Percentiles rank a stretch among this genome's conserved stretches.
Conservation (phyloP, 2,329 filamentous ascomycete genomes). For the Cordyceps cateniannulata region DNA sequence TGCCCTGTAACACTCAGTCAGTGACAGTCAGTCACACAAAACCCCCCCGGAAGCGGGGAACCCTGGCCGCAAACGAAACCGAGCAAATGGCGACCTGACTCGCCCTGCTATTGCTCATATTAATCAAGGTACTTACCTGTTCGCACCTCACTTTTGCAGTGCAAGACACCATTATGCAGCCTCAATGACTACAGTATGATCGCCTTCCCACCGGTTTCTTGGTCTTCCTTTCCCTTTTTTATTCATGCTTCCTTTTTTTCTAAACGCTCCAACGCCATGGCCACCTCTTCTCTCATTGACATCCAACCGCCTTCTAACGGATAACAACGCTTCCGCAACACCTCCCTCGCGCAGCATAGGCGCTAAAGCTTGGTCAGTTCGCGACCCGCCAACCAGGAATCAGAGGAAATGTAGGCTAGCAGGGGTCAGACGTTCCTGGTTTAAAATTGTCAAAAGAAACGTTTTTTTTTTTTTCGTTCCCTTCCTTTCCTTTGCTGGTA, state of each 20-base stretch:
- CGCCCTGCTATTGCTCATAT: neutral
- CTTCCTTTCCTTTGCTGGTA: neutral
- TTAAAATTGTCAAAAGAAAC: neutral
- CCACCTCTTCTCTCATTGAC: neutral
- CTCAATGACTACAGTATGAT: no score
- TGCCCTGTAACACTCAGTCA: neutral
- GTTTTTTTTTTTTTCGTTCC: neutral
- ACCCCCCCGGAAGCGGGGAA: neutral
- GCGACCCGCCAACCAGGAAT: neutral
- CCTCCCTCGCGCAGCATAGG: neutral
- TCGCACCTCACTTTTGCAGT: no score
- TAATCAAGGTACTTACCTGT: no score
- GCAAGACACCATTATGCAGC: no score
- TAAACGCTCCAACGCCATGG: neutral
- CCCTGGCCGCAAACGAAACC: conserved; percentile 4
- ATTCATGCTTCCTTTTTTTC: neutral
- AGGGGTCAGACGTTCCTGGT: neutral
- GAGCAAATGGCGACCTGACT: neutral
- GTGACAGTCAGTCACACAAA: neutral
- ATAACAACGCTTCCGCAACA: neutral
- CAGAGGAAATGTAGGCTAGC: neutral
- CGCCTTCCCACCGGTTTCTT: no score
- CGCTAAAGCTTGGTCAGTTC: neutral
- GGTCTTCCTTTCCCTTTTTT: neutral
- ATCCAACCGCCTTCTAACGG: neutral